phyloP scores from a whole-genome alignment of 1,284 basidiomycete species.

The Rhodofomes roseus region DNA sequence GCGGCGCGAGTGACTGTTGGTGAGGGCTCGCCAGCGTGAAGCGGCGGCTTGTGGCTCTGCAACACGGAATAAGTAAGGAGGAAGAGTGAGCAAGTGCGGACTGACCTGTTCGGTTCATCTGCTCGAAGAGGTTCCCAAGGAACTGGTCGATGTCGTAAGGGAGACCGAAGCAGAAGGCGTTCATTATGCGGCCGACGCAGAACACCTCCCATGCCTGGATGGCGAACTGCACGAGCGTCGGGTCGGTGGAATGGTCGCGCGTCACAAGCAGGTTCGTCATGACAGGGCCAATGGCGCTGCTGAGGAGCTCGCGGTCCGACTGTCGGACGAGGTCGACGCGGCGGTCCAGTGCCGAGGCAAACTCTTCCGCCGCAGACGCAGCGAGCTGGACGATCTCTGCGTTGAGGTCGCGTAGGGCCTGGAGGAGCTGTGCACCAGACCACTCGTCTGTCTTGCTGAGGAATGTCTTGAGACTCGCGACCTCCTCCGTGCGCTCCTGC shows the following conservation, averaged over 20 bases:
- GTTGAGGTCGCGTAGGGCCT: conserved; percentile 35
- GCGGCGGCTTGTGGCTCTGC: conserved; percentile 35
- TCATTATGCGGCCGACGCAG: conserved; percentile 32
- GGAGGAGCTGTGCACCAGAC: conserved; percentile 35
- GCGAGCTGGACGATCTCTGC: conserved; percentile 35
- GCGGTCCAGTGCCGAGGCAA: conserved; percentile 21
- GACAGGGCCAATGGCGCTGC: conserved; percentile 26
- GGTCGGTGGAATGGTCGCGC: conserved; percentile 30
- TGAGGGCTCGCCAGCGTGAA: conserved; percentile 37
- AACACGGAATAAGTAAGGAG: not conserved
- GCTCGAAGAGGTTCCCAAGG: conserved; percentile 30
- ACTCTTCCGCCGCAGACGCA: conserved; percentile 33
- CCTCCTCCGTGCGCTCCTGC: conserved; percentile 28
- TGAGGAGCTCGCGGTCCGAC: conserved; percentile 29
- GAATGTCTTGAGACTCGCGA: conserved; percentile 33
- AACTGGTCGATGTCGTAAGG: conserved; percentile 31
- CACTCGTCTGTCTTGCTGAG: conserved; percentile 36
- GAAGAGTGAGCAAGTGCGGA: not conserved
- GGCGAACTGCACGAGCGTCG: conserved; percentile 37
- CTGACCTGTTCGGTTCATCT: conserved; percentile 33
- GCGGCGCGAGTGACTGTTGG: conserved; percentile 29
- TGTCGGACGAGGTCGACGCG: conserved; percentile 20
- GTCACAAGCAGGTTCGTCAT: conserved; percentile 27
- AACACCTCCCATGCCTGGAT: conserved; percentile 38
- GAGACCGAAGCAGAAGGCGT: conserved; percentile 34